Percentiles rank a stretch among this genome's conserved stretches.
Evolutionary conservation across 169 alveolate species (phyloP).

Genomic region (Plasmodium vinckei): DNA sequence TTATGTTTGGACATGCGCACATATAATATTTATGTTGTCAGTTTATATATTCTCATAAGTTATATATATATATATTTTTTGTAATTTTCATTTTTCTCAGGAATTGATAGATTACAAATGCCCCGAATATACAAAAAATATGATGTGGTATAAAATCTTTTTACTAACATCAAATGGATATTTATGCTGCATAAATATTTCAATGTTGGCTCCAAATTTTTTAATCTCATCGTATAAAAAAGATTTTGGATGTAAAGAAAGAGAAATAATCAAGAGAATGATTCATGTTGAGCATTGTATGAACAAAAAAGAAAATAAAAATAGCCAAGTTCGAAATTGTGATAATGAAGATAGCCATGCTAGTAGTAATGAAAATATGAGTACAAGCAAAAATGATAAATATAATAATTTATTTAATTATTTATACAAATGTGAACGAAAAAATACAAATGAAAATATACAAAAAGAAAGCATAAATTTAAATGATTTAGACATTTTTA

Average conservation of each 20-base stretch:
- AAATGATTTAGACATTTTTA: slow-evolving; percentile 39
- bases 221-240: slow-evolving; percentile 31
- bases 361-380: not conserved
- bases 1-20: not conserved
- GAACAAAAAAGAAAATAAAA: slow-evolving; percentile 10
- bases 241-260: slow-evolving; percentile 54
- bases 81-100: slow-evolving; percentile 4
- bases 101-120: slow-evolving; percentile 34
- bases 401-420: slow-evolving; percentile 33
- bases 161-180: slow-evolving; percentile 61
- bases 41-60: not conserved
- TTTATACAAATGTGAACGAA: slow-evolving; percentile 46
- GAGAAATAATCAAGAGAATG: slow-evolving; percentile 55
- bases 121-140: slow-evolving; percentile 21
- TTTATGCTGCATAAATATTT: slow-evolving; percentile 60
- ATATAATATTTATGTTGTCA: too few relatives aligned
- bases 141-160: slow-evolving; percentile 37
- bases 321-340: not conserved
- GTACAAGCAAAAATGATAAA: slow-evolving; percentile 6
- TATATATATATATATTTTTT: not conserved
- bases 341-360: not conserved
- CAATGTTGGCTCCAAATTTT: slow-evolving; percentile 50
- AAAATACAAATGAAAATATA: slow-evolving; percentile 1
- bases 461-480: not conserved
- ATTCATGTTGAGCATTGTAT: slow-evolving; percentile 21